These are phyloP conservation scores for Pichia sporocuriosa DNA, from an alignment of 805 yeast species.

Conservation along the genomic window DNA sequence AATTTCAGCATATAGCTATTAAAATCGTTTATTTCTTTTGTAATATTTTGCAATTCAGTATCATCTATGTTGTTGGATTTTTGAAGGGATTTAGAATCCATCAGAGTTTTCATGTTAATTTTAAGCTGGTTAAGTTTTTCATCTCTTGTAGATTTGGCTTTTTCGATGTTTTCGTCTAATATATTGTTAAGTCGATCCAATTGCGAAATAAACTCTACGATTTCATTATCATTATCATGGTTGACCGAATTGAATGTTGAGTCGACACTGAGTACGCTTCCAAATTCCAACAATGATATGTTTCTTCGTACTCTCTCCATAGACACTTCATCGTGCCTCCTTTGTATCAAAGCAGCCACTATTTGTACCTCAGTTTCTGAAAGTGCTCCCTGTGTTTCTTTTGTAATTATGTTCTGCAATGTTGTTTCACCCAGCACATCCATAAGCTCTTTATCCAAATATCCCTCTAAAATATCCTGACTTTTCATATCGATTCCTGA, in stretches of 20 bases:
- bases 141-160: too few species aligned
- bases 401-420: conserved; percentile 16
- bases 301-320: conserved; percentile 13
- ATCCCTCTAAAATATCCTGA: conserved; percentile 20
- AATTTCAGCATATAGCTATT: not conserved
- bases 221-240: conserved; percentile 13
- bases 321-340: conserved; percentile 12
- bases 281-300: conserved; percentile 12
- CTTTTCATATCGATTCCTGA: not conserved
- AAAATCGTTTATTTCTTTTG: not conserved
- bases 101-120: too few species aligned
- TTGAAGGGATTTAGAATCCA: not conserved
- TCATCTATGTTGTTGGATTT: not conserved
- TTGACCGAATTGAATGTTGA: conserved; percentile 1
- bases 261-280: conserved; percentile 5
- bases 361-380: conserved; percentile 7
- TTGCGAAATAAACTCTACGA: conserved; percentile 16
- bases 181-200: conserved; percentile 26
- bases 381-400: conserved; percentile 7
- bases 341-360: conserved; percentile 15
- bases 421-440: conserved; percentile 18
- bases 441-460: conserved; percentile 20
- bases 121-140: too few species aligned
- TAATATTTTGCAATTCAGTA: not conserved
- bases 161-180: conserved; percentile 15